Evolutionary conservation across 1,284 basidiomycete species (phyloP), one percentile per base, ranked within the genome.

Genomic region (Ustilago hordei): DNA sequence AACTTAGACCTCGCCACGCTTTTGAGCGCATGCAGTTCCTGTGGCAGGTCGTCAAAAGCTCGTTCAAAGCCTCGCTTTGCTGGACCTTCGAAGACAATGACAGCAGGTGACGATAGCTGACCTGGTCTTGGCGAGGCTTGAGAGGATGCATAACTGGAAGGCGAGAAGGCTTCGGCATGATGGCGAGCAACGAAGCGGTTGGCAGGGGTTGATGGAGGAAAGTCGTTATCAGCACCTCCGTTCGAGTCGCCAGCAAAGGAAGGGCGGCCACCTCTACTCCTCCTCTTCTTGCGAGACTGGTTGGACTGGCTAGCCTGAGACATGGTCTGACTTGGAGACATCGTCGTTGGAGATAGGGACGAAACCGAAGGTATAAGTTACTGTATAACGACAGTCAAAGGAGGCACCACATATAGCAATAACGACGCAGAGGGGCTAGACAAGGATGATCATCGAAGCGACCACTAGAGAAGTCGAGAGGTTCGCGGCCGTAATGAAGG

Each of bases 31-130:
- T 53, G 9, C 12, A 76, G 34, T 23, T 66, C 48, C 34, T 55
- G 59, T 9, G 74, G 74, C 23, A 76, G 50, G 17, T 71, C 74
- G 55, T 71, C 69, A 60, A 68, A 65, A 12, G 71, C 60, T 6
- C 74, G 64, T 36, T 76, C 74, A n/a, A 76, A 76, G 54, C 61
- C 61, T 32, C 59, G 58, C 19, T 68, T 28, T 8, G 64, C 57
- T 13, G 74, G 74, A 31, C 74, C 74, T 41, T 54, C 55, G 56
- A 76, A 76, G 34, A 68, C 65, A 39, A 76, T 67, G 39, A 76
- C 58, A 11, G 69, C 60, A 11, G 74, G 74, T 8, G 69, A 76
- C 31, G 62, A 50, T 4, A 59, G 65, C 13, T 60, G 62, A 11
- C 34, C 31, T 1, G 47, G 54, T 47, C 43, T 54, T 23, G 69